Conservation (phyloP, 768 basidiomycete species). For the Rhizopogon vesiculosus region DNA sequence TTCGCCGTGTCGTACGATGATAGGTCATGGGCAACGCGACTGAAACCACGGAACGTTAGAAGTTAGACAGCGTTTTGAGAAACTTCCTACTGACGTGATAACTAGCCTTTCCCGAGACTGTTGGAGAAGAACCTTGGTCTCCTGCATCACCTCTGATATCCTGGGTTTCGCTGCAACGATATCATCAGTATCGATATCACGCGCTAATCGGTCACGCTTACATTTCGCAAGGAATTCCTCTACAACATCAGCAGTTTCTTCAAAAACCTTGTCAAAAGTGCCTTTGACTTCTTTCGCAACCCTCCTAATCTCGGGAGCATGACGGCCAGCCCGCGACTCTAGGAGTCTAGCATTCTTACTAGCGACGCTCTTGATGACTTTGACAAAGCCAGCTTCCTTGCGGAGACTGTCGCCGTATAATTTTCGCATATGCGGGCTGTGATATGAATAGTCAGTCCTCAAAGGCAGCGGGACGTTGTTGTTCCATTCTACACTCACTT, state of each 20-base stretch:
- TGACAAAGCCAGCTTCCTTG: conserved; percentile 95
- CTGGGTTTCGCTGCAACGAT: conserved; percentile 67
- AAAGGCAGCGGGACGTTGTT: not conserved
- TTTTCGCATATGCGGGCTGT: conserved; percentile 96
- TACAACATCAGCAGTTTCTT: conserved; percentile 87
- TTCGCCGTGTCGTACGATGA: conserved; percentile 75
- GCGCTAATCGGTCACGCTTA: conserved; percentile 32
- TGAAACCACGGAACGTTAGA: conserved; percentile 14
- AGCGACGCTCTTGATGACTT: conserved; percentile 94
- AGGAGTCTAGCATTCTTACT: conserved; percentile 74
- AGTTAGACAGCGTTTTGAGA: not conserved
- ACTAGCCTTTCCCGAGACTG: conserved; percentile 89
- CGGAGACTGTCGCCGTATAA: conserved; percentile 91
- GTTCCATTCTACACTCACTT: conserved; percentile 50
- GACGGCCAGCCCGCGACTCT: conserved; percentile 71
- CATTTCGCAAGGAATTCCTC: conserved; percentile 93
- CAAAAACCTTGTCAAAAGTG: conserved; percentile 93
- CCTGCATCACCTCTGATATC: conserved; percentile 86
- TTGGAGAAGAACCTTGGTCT: conserved; percentile 86
- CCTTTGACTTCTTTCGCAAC: conserved; percentile 91
- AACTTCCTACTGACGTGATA: conserved; percentile 65
- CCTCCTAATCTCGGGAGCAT: conserved; percentile 77
- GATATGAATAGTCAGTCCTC: not conserved
- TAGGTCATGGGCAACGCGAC: conserved; percentile 80
- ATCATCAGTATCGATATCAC: conserved; percentile 1